phyloP scores from a whole-genome alignment of 1,284 basidiomycete genomes.

The Cryptococcus sp. region DNA sequence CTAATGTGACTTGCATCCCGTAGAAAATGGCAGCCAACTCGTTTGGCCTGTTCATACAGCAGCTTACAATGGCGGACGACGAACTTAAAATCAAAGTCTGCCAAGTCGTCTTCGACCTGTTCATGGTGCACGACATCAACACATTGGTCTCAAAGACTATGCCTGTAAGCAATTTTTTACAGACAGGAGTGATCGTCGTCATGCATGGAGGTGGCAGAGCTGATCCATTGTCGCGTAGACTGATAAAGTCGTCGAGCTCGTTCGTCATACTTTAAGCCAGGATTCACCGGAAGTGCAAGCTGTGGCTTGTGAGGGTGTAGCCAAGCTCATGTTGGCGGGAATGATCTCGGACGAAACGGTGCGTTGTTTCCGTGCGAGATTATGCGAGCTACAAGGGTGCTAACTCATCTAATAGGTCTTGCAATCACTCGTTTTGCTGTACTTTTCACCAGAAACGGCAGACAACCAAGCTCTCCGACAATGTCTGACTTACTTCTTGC shows the following conservation, averaged over 20 bases:
- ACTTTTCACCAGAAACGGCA: slow-evolving; percentile 82
- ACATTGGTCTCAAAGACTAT: slow-evolving; percentile 49
- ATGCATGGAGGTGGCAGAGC: too few species aligned
- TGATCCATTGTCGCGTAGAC: slow-evolving; percentile 55
- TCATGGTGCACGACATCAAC: slow-evolving; percentile 81
- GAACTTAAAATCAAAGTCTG: slow-evolving; percentile 77
- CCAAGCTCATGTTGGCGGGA: slow-evolving; percentile 86
- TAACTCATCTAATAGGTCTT: slow-evolving; percentile 62
- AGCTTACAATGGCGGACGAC: slow-evolving; percentile 75
- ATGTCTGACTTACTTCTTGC: slow-evolving; percentile 94
- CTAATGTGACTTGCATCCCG: slow-evolving; percentile 3
- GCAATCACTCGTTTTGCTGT: slow-evolving; percentile 74
- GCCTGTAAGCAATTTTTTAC: slow-evolving; percentile 30
- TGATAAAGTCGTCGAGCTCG: slow-evolving; percentile 69
- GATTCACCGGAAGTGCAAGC: slow-evolving; percentile 78
- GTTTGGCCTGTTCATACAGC: slow-evolving; percentile 83
- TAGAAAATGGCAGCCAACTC: slow-evolving; percentile 87
- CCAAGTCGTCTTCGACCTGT: slow-evolving; percentile 84
- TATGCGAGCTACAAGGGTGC: background rate
- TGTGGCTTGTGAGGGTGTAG: slow-evolving; percentile 76
- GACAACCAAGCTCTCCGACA: slow-evolving; percentile 86
- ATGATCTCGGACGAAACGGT: slow-evolving; percentile 75
- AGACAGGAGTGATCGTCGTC: too few species aligned
- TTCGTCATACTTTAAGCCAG: slow-evolving; percentile 72
- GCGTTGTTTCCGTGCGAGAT: slow-evolving; percentile 24